These are phyloP conservation scores for Fusarium continuum DNA, from an alignment of 2,329 filamentous ascomycete species.

Conservation along the genomic window DNA sequence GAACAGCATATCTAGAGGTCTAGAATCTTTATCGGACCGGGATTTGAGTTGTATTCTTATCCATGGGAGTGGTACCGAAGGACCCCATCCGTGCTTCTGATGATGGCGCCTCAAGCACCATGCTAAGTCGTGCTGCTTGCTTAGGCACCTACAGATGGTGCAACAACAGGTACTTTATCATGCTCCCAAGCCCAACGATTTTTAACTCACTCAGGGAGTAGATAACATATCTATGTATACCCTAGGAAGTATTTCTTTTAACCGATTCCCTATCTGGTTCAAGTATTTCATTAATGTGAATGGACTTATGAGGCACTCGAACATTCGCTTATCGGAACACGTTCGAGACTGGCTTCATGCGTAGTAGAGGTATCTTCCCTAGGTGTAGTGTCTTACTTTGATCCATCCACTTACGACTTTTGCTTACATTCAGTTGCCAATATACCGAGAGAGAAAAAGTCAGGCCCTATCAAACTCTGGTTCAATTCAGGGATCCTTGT, in stretches of 20 bases:
- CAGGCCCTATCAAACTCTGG: neutral
- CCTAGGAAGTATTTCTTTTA: neutral
- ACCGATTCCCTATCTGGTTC: neutral
- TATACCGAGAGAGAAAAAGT: too few species aligned
- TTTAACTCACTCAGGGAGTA: neutral
- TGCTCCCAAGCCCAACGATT: neutral
- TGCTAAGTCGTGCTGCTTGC: neutral
- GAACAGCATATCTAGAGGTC: slow-evolving; percentile 1
- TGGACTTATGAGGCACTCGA: neutral
- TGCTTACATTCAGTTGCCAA: slow-evolving; percentile 8
- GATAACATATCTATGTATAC: neutral
- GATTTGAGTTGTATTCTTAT: slow-evolving; percentile 11
- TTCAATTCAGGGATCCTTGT: neutral
- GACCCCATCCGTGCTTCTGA: slow-evolving; percentile 28
- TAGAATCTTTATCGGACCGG: slow-evolving; percentile 2
- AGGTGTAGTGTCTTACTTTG: too few species aligned
- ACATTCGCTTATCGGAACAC: neutral
- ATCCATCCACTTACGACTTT: too few species aligned
- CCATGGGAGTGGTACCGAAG: slow-evolving; percentile 10
- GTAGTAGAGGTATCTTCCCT: too few species aligned
- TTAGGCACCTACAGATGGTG: neutral
- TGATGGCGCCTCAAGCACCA: slow-evolving; percentile 1
- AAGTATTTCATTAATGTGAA: neutral
- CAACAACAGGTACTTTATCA: slow-evolving; percentile 5
- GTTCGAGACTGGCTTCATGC: neutral